These are phyloP conservation scores for Eucalyptus erythrocorys DNA, from an alignment of 345 rosid genomes.

Conservation along the genomic window DNA sequence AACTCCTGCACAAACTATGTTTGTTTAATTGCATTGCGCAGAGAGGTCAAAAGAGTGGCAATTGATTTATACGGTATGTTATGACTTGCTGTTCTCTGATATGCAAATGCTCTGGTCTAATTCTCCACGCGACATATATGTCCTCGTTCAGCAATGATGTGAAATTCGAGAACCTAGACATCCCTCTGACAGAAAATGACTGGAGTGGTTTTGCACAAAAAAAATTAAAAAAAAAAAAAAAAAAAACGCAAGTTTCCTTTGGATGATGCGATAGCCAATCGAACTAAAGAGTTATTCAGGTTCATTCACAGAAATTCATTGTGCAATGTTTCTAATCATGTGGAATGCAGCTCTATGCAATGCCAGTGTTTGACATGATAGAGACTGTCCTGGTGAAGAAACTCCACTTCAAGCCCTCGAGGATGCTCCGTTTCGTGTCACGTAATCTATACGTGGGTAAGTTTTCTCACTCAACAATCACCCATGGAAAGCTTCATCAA, in stretches of 20 bases:
- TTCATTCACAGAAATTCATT: background rate
- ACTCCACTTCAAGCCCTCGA: slow-evolving; percentile 26
- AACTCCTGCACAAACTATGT: background rate
- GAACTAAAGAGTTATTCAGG: background rate
- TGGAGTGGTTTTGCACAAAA: background rate
- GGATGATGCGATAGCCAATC: background rate
- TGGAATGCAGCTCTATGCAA: slow-evolving; percentile 32
- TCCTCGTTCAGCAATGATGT: background rate
- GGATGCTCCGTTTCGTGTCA: slow-evolving; percentile 24
- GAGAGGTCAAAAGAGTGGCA: background rate
- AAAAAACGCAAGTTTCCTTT: background rate
- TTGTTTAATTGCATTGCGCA: background rate
- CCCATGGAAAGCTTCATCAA: background rate
- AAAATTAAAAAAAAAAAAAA: background rate
- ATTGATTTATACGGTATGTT: background rate
- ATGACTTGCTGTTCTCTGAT: background rate
- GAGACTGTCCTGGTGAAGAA: slow-evolving; percentile 48
- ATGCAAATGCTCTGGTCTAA: background rate
- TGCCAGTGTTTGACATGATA: slow-evolving; percentile 67
- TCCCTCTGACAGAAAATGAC: background rate
- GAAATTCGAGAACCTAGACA: background rate
- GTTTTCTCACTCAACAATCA: background rate
- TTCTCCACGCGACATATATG: background rate
- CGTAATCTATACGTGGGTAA: slow-evolving; percentile 44
- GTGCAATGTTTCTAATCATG: background rate